Evolutionary conservation across 192 early-diverging fungal species (phyloP), one percentile per base, ranked within the genome.

Genomic region (Helicostylum pulchrum): DNA sequence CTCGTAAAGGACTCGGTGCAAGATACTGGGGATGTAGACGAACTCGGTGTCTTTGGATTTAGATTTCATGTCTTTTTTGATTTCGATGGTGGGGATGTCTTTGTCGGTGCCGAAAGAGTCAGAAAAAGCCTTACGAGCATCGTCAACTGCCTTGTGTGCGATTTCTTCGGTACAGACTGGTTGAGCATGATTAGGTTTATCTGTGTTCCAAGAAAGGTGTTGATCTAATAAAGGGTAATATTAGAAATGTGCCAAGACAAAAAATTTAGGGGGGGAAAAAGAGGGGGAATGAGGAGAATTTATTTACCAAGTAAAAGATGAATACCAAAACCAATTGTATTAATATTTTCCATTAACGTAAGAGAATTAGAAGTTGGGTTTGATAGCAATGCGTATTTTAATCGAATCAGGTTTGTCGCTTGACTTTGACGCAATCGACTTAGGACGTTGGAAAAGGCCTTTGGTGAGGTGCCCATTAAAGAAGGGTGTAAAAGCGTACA

Each of bases 1-100:
- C 31, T 71, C 70, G 31, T 65, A 71, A 31, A 71, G 53, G 32
- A 71, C 47, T 23, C 70, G 63, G 34, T 71, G 70, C 0, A 71
- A 36, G n/a, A 61, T 30, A 17, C 51, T 44, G 9, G 70, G 70
- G 3, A 65, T 45, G 53, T 61, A 61, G 12, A 39, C 65, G 11
- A 65, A 52, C 3, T 57, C 49, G 21, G 64, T 32, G 17, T 56
- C 32, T 2, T 23, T n/a, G 47, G 48, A 30, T 2, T 62, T 47
- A 9, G 60, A 44, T 44, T 12, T 23, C 4, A 21, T 14, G 21
- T 23, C 26, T 23, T 56, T 49, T 23, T 58, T 70, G 17, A 70
- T 56, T 14, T 46, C 43, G 14, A 70, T 62, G 21, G 62, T 39
- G 19, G 68, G 68, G 1, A 51, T 31, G 12, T 30, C 21, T 19